phyloP scores from a whole-genome alignment of 192 early-diverging fungal species.

The Rhizophagus prolifer region DNA sequence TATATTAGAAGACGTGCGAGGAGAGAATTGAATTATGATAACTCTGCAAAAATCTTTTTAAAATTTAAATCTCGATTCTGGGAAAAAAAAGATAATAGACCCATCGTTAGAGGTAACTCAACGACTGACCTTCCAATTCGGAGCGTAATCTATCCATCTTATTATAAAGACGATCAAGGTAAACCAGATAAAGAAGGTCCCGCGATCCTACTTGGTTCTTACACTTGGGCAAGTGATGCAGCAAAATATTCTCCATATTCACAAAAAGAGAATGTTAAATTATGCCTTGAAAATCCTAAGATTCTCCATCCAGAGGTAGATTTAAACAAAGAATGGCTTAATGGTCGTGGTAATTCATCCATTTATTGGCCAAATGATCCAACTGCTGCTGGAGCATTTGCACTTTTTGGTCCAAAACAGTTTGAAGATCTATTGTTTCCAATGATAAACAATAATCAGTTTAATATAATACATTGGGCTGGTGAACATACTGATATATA shows the following conservation, averaged over 20 bases:
- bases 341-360: slow-evolving; percentile 2
- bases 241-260: slow-evolving; percentile 25
- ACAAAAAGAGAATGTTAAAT: slow-evolving; percentile 28
- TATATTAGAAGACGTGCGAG: slow-evolving; percentile 12
- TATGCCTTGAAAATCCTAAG: slow-evolving; percentile 29
- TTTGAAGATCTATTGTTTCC: slow-evolving; percentile 22
- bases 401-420: slow-evolving; percentile 24
- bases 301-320: slow-evolving; percentile 28
- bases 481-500: slow-evolving; percentile 40
- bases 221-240: slow-evolving; percentile 18
- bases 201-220: slow-evolving; percentile 32
- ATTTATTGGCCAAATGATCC: slow-evolving; percentile 32
- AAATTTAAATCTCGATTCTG: slow-evolving; percentile 36
- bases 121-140: slow-evolving; percentile 30
- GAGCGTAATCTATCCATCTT: slow-evolving; percentile 23
- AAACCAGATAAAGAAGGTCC: background rate
- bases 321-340: slow-evolving; percentile 19
- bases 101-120: slow-evolving; percentile 28
- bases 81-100: slow-evolving; percentile 20
- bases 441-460: slow-evolving; percentile 17
- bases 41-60: slow-evolving; percentile 30
- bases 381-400: slow-evolving; percentile 32
- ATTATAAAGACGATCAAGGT: slow-evolving; percentile 19
- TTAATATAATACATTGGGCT: slow-evolving; percentile 31
- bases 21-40: slow-evolving; percentile 14